Base-by-base conservation (phyloP, 306 rosid genomes). In the Quillaja saponaria region DNA sequence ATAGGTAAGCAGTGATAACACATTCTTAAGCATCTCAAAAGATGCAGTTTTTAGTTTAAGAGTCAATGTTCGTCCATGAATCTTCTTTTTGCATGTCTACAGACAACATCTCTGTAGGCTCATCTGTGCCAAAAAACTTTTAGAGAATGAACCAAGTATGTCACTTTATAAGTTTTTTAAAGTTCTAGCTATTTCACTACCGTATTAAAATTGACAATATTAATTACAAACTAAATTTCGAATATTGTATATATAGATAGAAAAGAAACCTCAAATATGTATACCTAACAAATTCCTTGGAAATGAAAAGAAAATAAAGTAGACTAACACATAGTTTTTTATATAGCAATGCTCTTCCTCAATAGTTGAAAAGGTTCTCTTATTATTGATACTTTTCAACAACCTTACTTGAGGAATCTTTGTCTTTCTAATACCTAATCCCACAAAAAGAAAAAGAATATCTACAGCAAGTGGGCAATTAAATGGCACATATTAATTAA, bases 291-390 rank as follows among this genome's bases (percentile, higher is more conserved):
- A 33, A 25, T 34, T 52, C 28, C 16, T 3, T 33, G 13, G 4
- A 9, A 60, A 60, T 52, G 37, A 28, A 68, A 66, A 52, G n/a
- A 17, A 48, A 50, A 70, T 40, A 31, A 52, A 61, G 17, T n/a
- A 45, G 58, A 81, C 33, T 59, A 62, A 62, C 76, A 86, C 96
- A 90, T 66, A 88, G 72, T 74, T 64, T 86, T 63, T 41, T 76
- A 55, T 60, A 65, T 61, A 92, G 63, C 38, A 76, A 74, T 33
- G 66, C 67, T 73, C 87, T 11, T 88, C 84, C 40, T 71, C 78
- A 3, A 92, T 88, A 72, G 96, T 83, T 37, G 95, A 76, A 88
- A 92, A 92, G 21, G 96, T 84, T 74, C 98, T 82, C 76, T 92
- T 96, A 17, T 84, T 92, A 66, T 96, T 92, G 42, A 92, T 92